Percentiles rank a stretch among this genome's conserved stretches.
Conservation (phyloP, 1,284 basidiomycete species). For the Spongispora temasekensis region DNA sequence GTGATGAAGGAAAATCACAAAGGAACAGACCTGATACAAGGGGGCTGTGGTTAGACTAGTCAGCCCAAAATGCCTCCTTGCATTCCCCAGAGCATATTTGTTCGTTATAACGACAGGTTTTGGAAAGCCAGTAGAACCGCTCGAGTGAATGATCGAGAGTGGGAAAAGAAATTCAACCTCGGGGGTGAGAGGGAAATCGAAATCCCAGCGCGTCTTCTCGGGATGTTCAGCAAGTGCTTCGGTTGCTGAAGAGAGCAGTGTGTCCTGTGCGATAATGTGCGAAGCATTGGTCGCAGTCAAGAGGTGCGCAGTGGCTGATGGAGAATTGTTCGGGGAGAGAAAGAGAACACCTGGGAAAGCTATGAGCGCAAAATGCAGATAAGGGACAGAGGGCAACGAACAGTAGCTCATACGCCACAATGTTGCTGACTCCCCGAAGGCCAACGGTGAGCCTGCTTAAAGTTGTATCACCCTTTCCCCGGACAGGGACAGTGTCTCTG, state of each 20-base stretch:
- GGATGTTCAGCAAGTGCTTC: slow-evolving; percentile 25
- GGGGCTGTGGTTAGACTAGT: slow-evolving; percentile 45
- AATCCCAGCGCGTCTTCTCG: slow-evolving; percentile 37
- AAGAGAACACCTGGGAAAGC: slow-evolving; percentile 36
- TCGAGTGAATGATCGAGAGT: slow-evolving; percentile 62
- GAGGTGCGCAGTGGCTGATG: slow-evolving; percentile 57
- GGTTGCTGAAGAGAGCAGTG: slow-evolving; percentile 13
- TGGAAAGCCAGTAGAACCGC: slow-evolving; percentile 50
- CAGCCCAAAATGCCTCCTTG: slow-evolving; percentile 44
- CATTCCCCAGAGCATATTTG: slow-evolving; percentile 40
- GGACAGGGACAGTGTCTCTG: slow-evolving; percentile 23
- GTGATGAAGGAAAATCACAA: not conserved
- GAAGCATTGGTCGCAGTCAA: slow-evolving; percentile 47
- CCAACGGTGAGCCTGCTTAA: slow-evolving; percentile 29
- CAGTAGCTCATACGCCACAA: slow-evolving; percentile 37
- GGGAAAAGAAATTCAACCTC: slow-evolving; percentile 43
- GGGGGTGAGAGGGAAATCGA: slow-evolving; percentile 41
- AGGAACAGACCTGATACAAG: slow-evolving; percentile 47
- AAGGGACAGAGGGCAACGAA: slow-evolving; percentile 11
- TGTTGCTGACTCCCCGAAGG: slow-evolving; percentile 29
- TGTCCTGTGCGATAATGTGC: slow-evolving; percentile 40
- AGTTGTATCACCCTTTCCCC: slow-evolving; percentile 26
- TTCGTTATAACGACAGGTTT: slow-evolving; percentile 50
- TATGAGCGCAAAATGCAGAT: not conserved
- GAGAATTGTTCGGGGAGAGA: slow-evolving; percentile 58